Conservation (phyloP, 2,329 filamentous ascomycete genomes). For the Cadophora sp. region DNA sequence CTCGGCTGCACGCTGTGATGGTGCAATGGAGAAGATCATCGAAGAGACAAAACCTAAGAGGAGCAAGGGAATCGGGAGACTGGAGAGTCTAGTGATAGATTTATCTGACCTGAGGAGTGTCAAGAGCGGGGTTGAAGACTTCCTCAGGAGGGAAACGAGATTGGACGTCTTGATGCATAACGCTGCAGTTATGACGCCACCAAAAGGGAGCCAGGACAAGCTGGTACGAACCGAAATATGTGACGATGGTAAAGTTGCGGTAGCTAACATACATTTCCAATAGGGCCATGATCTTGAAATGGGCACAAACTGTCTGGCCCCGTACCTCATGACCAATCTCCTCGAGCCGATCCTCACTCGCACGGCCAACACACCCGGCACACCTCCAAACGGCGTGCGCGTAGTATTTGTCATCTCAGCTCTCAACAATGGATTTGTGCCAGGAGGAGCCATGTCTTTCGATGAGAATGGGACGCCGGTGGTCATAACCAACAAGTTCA, state of each 20-base stretch:
- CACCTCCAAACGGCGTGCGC: conserved; percentile 40
- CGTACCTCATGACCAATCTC: conserved; percentile 36
- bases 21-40: conserved; percentile 51
- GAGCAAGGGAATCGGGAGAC: conserved; percentile 27
- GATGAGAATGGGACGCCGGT: conserved; percentile 36
- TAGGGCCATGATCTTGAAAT: conserved; percentile 41
- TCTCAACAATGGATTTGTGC: conserved; percentile 20
- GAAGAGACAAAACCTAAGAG: conserved; percentile 31
- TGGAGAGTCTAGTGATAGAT: conserved; percentile 38
- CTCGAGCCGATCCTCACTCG: conserved; percentile 33
- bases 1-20: conserved; percentile 48
- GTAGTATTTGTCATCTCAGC: conserved; percentile 40
- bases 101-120: conserved; percentile 43
- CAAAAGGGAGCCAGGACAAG: conserved; percentile 49
- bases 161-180: conserved; percentile 55
- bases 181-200: conserved; percentile 53
- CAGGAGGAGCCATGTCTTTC: conserved; percentile 34
- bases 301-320: conserved; percentile 37
- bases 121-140: conserved; percentile 39
- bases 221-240: conserved; percentile 23
- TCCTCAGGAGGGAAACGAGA: conserved; percentile 43
- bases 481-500: conserved; percentile 30
- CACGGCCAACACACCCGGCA: conserved; percentile 26
- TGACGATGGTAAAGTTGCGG: too few species aligned
- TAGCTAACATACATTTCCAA: background rate